Evolutionary conservation across 140 eudicot species (phyloP), one percentile per base, ranked within the genome.

Genomic region (Cichorium intybus): DNA sequence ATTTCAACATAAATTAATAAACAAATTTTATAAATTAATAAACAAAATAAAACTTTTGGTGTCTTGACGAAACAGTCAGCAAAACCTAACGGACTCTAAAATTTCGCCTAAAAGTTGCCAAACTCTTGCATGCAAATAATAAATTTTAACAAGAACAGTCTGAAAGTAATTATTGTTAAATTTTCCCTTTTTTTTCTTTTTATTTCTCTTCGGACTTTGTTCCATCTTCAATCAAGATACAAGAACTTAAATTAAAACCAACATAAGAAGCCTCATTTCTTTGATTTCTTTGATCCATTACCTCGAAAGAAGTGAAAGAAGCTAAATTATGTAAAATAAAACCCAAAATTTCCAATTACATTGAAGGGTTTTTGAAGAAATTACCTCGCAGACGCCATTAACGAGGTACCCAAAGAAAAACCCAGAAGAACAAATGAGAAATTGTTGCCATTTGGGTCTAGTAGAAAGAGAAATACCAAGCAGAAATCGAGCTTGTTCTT

Each of bases 351-450:
- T 18, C 27, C 29, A 45, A 56, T n/a, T 15, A 17, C 11, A 24
- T 35, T 43, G 22, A 7, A 64, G 18, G 31, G 26, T 27, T 17
- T 12, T 45, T 69, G 6, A 45, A 26, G 15, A 69, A 7, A 39
- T 7, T 71, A 91, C 97, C 96, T 91, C 97, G 63, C 97, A 91
- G 54, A 91, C 61, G 68, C 97, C 97, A 78, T 91, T 91, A 41
- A 89, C 89, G 20, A 89, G 95, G 64, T 86, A 89, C 10, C 97
- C 97, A 68, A 89, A 89, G 92, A 89, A 91, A 57, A 91, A 91
- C 53, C 97, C 96, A 41, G 96, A 84, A 77, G 96, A 91, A 57
- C 97, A 91, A 29, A 91, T 80, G 68, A 91, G 82, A 55, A 91
- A 91, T 47, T 91, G 97, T 47, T 91, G 88, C 95, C 96, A 91